Evolutionary conservation across 208 protist species (phyloP), one percentile per base, ranked within the genome.

Genomic region (Novymonas esmeraldas): DNA sequence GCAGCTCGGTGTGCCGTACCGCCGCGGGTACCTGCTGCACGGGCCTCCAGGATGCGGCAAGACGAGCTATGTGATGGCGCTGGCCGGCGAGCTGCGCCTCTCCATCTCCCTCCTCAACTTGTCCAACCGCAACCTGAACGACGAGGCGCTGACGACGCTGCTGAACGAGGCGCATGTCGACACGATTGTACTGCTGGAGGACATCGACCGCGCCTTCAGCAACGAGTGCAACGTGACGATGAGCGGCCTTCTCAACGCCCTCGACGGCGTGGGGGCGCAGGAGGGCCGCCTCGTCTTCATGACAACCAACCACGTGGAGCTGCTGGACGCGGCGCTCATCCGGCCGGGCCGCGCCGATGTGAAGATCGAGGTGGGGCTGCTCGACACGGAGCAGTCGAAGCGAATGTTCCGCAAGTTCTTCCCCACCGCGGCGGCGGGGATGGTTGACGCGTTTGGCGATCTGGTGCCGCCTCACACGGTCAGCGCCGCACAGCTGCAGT

Each of bases 301-400:
- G 89, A 99, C 98, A 5, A 99, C 98, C 7, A 99, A 99, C 71
- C 96, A 99, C 77, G 82, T 98, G 16, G 97, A 98, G 33, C 73
- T 85, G 42, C 76, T 99, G 1, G 93, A 98, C 64, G 86, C 90
- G 6, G 96, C 98, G 1, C 80, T 99, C 3, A 98, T 99, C 48
- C 85, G 98, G 10, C 96, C 97, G 0, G 98, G 98, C 2, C 79
- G 98, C 0, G 92, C 97, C 7, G 98, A 99, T 76, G 80, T 98
- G 41, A 97, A 97, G 63, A 61, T 97, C 13, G 74, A 94, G 51
- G 79, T 99, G 45, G 88, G 89, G 4, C 79, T 85, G 31, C 70
- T 96, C 4, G 76, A 85, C 14, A 13, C 42, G 2, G 44, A 72
- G 16, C 97, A 99, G 70, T 59, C 90, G 0, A 20, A 56, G 58